Conservation (phyloP, 2,329 filamentous ascomycete genomes). For the Remersonia thermophila region DNA sequence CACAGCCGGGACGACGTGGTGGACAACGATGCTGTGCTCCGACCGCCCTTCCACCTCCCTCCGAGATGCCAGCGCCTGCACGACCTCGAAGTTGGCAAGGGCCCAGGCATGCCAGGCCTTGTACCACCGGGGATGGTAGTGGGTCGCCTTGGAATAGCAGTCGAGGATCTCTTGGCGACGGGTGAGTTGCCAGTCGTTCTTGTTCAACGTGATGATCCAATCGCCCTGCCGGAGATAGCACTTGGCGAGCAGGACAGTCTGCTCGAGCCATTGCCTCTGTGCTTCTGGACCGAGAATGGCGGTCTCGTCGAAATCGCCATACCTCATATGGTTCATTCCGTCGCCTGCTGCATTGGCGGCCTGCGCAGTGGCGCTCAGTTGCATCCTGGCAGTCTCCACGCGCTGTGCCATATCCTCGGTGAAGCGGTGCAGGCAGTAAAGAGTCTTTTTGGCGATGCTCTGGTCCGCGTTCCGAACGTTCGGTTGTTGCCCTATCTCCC, state of each 20-base stretch:
- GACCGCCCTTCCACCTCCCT: constrained; percentile 41
- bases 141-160: constrained; percentile 85
- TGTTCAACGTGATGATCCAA: constrained; percentile 80
- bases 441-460: constrained; percentile 38
- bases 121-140: constrained; percentile 91
- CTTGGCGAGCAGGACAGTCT: constrained; percentile 70
- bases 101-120: constrained; percentile 99
- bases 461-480: constrained; percentile 26
- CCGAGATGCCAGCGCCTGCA: constrained; percentile 63
- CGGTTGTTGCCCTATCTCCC: constrained; percentile 65
- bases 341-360: constrained; percentile 29
- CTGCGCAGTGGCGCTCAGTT: constrained; percentile 30
- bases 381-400: constrained; percentile 41
- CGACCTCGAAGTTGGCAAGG: constrained; percentile 94
- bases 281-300: constrained; percentile 35
- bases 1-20: constrained; percentile 89
- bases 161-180: constrained; percentile 77
- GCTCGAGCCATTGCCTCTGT: constrained; percentile 43
- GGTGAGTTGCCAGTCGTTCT: constrained; percentile 78
- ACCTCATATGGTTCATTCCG: constrained; percentile 27
- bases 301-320: constrained; percentile 40
- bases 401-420: constrained; percentile 46
- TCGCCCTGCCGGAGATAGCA: constrained; percentile 94
- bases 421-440: constrained; percentile 48
- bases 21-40: constrained; percentile 58